Percentiles rank a stretch among this genome's conserved stretches.
phyloP scores from a whole-genome alignment of 805 yeast species.

The Candida ovalis region DNA sequence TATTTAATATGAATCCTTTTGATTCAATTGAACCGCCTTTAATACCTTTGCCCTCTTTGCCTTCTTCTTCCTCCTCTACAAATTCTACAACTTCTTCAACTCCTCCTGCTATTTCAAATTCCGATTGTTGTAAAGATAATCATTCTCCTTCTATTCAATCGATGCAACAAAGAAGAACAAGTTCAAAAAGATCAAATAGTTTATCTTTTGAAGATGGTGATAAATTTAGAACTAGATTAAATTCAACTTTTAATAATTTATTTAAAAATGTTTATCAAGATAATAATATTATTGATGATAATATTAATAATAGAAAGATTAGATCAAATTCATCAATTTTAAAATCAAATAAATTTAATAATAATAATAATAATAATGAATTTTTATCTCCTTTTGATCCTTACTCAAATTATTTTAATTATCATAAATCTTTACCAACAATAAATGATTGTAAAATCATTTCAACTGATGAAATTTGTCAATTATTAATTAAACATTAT shows the following conservation, averaged over 20 bases:
- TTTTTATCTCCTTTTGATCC: conserved; percentile 20
- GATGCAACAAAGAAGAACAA: conserved; percentile 11
- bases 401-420: conserved; percentile 16
- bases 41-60: not conserved
- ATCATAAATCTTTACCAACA: conserved; percentile 14
- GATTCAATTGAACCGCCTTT: conserved; percentile 1
- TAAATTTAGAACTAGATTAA: conserved; percentile 25
- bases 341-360: not conserved
- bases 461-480: conserved; percentile 24
- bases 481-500: conserved; percentile 20
- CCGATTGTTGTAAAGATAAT: not conserved
- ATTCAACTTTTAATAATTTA: conserved; percentile 10
- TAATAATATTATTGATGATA: conserved; percentile 2
- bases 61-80: not conserved
- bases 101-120: not conserved
- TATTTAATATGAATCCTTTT: conserved; percentile 1
- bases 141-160: not conserved
- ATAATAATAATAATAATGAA: conserved; percentile 1
- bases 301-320: conserved; percentile 5
- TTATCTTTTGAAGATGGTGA: conserved; percentile 28
- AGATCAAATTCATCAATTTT: conserved; percentile 6
- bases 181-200: conserved; percentile 28
- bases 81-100: not conserved
- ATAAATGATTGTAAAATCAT: conserved; percentile 19
- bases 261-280: conserved; percentile 17